Conservation (phyloP, 768 basidiomycete species). For the Lepiota subincarnata region DNA sequence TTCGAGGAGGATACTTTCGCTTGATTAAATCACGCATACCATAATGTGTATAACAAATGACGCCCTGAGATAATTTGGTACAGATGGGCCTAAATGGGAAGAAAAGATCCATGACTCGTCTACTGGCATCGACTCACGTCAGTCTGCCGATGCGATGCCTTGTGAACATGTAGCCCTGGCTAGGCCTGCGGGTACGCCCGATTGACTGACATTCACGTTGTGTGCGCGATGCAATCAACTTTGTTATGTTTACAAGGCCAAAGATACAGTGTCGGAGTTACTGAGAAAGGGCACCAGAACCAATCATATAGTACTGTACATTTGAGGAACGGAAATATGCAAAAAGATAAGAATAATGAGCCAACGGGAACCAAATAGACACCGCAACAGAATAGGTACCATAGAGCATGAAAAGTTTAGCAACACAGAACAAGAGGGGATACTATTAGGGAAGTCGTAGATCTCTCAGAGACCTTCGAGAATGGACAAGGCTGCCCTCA, state of each 20-base stretch:
- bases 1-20: too few relatives aligned
- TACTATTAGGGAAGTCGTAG: background rate
- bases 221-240: background rate
- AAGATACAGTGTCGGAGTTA: too few relatives aligned
- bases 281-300: background rate
- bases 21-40: too few relatives aligned
- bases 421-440: background rate
- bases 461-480: slow-evolving; percentile 40
- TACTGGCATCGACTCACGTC: background rate
- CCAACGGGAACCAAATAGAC: too few relatives aligned
- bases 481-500: slow-evolving; percentile 67
- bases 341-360: too few relatives aligned
- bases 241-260: background rate
- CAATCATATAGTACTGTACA: background rate
- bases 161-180: too few relatives aligned
- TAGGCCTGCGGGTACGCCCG: background rate
- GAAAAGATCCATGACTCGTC: too few relatives aligned
- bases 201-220: background rate
- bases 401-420: background rate
- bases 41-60: background rate
- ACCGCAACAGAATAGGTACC: too few relatives aligned
- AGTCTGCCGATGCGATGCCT: slow-evolving; percentile 5
- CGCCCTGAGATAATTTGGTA: background rate
- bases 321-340: background rate
- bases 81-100: background rate